phyloP scores from a whole-genome alignment of 2,329 filamentous ascomycete species.

The Macrophomina tecta region DNA sequence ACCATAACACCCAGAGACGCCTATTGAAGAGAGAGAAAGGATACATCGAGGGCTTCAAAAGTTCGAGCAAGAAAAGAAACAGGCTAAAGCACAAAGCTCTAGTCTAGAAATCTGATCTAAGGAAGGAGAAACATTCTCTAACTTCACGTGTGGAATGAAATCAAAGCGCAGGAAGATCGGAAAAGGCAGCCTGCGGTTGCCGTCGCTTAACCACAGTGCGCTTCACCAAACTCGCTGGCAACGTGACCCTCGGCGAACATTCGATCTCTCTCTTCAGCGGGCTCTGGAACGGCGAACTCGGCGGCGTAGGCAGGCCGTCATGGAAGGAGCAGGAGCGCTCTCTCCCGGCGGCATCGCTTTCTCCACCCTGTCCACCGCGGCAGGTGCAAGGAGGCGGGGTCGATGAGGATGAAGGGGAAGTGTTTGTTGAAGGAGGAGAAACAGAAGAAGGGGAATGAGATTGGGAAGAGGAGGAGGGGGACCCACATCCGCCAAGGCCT shows the following conservation, averaged over 20 bases:
- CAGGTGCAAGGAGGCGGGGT: constrained; percentile 10
- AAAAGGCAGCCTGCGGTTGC: not conserved
- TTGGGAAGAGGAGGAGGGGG: constrained; percentile 34
- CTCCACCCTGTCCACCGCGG: not conserved
- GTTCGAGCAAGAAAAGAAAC: not conserved
- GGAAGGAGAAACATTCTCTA: constrained; percentile 1
- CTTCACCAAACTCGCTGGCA: not conserved
- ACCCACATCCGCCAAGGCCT: constrained; percentile 84
- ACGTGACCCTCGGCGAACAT: not conserved
- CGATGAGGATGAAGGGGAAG: not conserved
- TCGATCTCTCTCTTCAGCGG: constrained; percentile 19
- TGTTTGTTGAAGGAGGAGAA: constrained; percentile 1
- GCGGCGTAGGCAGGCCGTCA: constrained; percentile 27
- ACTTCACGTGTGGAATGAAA: not conserved
- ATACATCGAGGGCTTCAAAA: not conserved
- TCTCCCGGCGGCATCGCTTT: not conserved
- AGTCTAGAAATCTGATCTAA: constrained; percentile 15
- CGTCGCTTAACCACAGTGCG: not conserved
- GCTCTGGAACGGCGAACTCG: constrained; percentile 20
- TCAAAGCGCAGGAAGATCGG: not conserved
- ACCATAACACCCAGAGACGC: not conserved
- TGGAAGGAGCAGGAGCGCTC: constrained; percentile 20
- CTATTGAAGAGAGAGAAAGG: not conserved
- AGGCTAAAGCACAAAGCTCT: not conserved
- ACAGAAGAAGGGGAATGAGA: constrained; percentile 5